These are phyloP conservation scores for Antitrichia curtipendula DNA, from an alignment of 225 moss, liverwort and hornwort genomes.

Conservation along the genomic window DNA sequence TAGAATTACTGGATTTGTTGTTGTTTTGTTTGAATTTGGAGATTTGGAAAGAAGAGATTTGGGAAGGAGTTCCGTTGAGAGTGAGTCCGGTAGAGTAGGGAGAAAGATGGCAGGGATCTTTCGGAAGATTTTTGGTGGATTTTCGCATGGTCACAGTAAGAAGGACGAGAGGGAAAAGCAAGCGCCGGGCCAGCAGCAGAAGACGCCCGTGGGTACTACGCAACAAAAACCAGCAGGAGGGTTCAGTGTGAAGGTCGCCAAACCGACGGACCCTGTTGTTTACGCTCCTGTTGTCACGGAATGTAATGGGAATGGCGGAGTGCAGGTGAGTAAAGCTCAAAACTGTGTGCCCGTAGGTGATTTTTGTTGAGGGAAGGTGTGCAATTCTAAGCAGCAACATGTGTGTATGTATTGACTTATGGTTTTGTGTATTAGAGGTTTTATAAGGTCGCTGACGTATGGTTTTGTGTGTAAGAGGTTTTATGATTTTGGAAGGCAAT, in stretches of 20 bases:
- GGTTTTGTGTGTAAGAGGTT: neutral
- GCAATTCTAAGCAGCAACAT: neutral
- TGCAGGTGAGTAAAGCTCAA: conserved; percentile 18
- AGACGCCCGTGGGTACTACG: neutral
- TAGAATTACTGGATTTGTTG: neutral
- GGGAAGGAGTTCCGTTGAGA: neutral
- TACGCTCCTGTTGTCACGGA: conserved; percentile 42
- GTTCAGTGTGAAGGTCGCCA: conserved; percentile 39
- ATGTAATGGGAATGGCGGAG: conserved; percentile 48
- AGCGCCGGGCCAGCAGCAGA: conserved; percentile 1
- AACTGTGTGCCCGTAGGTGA: neutral
- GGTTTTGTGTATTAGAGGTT: neutral
- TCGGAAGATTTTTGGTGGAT: conserved; percentile 36
- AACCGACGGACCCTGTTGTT: conserved; percentile 20
- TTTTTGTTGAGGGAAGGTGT: neutral
- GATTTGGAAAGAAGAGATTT: neutral
- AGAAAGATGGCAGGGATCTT: conserved; percentile 34
- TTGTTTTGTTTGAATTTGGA: neutral
- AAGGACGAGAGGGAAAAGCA: conserved; percentile 36
- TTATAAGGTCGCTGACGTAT: too few species aligned
- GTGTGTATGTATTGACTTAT: neutral
- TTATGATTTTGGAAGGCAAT: neutral
- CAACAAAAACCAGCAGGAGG: conserved; percentile 17
- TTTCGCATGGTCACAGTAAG: conserved; percentile 9
- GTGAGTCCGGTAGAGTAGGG: neutral